Conservation (phyloP, 225 moss, liverwort and hornwort species). For the Polytrichum commune region DNA sequence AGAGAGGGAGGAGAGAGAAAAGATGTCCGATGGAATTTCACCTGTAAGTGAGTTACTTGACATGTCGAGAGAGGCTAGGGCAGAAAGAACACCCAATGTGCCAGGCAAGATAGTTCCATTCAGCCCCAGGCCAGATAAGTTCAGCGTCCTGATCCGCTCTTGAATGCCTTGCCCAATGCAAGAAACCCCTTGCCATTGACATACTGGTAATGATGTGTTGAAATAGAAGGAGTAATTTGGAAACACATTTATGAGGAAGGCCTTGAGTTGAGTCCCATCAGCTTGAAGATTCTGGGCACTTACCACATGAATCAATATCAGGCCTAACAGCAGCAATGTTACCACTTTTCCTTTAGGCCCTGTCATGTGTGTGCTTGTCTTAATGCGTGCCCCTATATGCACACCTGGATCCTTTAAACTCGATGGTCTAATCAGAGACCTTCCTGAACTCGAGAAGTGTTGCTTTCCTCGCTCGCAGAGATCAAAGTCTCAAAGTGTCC, state of each 20-base stretch:
- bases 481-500: too few relatives aligned
- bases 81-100: slow-evolving; percentile 33
- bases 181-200: slow-evolving; percentile 37
- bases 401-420: too few relatives aligned
- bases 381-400: too few relatives aligned
- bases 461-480: too few relatives aligned
- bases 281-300: slow-evolving; percentile 18
- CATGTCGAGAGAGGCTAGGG: slow-evolving; percentile 38
- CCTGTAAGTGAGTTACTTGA: slow-evolving; percentile 45
- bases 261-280: slow-evolving; percentile 26
- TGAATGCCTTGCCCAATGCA: slow-evolving; percentile 41
- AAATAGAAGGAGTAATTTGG: slow-evolving; percentile 29
- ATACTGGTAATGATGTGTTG: slow-evolving; percentile 35
- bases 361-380: slow-evolving; percentile 4
- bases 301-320: slow-evolving; percentile 17
- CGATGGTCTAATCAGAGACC: too few relatives aligned
- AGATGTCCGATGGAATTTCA: slow-evolving; percentile 43
- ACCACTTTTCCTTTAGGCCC: slow-evolving; percentile 19
- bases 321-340: slow-evolving; percentile 21
- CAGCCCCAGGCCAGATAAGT: slow-evolving; percentile 28
- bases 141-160: slow-evolving; percentile 21
- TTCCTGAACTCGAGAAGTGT: too few relatives aligned
- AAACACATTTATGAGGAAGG: slow-evolving; percentile 30
- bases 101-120: slow-evolving; percentile 33
- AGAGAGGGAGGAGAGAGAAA: slow-evolving; percentile 28